These are phyloP conservation scores for Fragilariopsis cylindrus DNA, from an alignment of 108 stramenopile species.

Conservation along the genomic window DNA sequence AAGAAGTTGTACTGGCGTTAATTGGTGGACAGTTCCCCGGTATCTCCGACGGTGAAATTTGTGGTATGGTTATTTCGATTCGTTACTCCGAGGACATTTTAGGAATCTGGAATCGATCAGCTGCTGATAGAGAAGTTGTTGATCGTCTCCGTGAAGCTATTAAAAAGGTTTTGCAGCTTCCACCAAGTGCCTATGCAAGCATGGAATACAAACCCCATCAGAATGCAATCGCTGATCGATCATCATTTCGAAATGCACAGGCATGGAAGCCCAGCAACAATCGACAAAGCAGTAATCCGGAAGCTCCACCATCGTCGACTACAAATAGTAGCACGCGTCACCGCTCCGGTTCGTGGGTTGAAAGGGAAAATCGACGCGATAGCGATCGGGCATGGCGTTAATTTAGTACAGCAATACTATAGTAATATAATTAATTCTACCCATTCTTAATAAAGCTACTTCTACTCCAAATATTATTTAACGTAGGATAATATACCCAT, in stretches of 20 bases:
- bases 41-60: slow-evolving; percentile 85
- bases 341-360: slow-evolving; percentile 59
- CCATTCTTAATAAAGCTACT: too few relatives aligned
- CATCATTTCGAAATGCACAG: slow-evolving; percentile 75
- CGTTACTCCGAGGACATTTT: slow-evolving; percentile 94
- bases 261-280: slow-evolving; percentile 55
- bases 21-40: slow-evolving; percentile 92
- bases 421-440: too few relatives aligned
- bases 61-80: slow-evolving; percentile 91
- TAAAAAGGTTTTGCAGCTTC: slow-evolving; percentile 82
- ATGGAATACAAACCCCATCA: slow-evolving; percentile 88
- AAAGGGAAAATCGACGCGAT: slow-evolving; percentile 36
- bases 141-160: slow-evolving; percentile 83
- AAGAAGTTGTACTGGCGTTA: slow-evolving; percentile 91
- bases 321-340: slow-evolving; percentile 3
- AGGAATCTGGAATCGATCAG: slow-evolving; percentile 90
- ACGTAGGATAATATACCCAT: too few relatives aligned
- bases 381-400: slow-evolving; percentile 39
- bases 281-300: not conserved
- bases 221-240: slow-evolving; percentile 59
- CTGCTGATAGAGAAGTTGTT: slow-evolving; percentile 70
- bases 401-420: too few relatives aligned
- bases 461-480: too few relatives aligned
- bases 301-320: not conserved
- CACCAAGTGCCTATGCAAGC: slow-evolving; percentile 51